phyloP scores from a whole-genome alignment of 345 rosid genomes.

The Kernera saxatilis region DNA sequence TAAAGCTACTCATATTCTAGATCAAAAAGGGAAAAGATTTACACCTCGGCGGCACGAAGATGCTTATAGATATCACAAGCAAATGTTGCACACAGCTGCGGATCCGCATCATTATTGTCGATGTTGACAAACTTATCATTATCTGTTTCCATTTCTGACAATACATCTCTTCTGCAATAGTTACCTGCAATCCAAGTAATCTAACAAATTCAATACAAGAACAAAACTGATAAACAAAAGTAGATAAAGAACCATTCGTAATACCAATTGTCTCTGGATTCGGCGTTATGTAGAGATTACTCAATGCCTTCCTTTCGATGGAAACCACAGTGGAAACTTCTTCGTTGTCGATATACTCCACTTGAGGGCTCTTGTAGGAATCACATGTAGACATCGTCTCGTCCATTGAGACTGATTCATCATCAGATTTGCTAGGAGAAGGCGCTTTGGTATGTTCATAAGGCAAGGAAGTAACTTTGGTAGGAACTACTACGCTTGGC shows the following conservation, averaged over 20 bases:
- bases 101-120: constrained; percentile 52
- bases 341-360: constrained; percentile 62
- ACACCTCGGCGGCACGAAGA: constrained; percentile 69
- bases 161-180: constrained; percentile 51
- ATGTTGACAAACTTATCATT: constrained; percentile 42
- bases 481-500: constrained; percentile 15
- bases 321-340: constrained; percentile 50
- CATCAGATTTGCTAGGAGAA: constrained; percentile 62
- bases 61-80: constrained; percentile 56
- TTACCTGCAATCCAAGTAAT: constrained; percentile 40
- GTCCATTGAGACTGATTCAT: constrained; percentile 55
- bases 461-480: constrained; percentile 30
- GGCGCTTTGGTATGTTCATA: constrained; percentile 33
- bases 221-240: background rate
- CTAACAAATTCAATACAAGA: background rate
- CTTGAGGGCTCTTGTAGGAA: constrained; percentile 81
- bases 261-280: constrained; percentile 41
- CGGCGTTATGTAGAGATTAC: constrained; percentile 70
- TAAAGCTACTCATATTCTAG: background rate
- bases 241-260: background rate
- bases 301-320: constrained; percentile 60
- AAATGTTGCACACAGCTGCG: constrained; percentile 75
- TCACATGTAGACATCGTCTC: constrained; percentile 77
- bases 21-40: background rate
- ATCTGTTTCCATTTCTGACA: constrained; percentile 44